Conservation (phyloP, 116 monocot genomes). For the Posidonia oceanica region DNA sequence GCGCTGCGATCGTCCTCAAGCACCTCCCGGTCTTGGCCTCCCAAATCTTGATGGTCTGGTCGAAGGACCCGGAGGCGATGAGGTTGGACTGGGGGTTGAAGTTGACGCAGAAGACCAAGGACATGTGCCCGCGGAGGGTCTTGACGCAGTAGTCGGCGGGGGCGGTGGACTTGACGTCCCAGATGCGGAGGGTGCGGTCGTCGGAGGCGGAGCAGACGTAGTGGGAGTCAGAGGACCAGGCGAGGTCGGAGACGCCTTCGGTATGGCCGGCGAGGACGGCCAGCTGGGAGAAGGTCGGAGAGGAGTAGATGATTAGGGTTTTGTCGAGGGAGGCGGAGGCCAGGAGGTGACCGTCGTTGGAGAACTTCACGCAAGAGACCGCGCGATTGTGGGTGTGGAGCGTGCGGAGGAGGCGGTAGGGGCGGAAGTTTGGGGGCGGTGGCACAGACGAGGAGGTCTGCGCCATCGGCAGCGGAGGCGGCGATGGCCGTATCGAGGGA, state of each 20-base stretch:
- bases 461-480: background rate
- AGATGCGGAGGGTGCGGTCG: constrained; percentile 72
- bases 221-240: constrained; percentile 80
- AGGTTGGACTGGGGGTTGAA: constrained; percentile 64
- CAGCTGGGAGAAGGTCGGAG: constrained; percentile 12
- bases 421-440: constrained; percentile 24
- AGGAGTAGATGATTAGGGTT: constrained; percentile 44
- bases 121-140: constrained; percentile 53
- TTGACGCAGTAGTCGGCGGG: constrained; percentile 33
- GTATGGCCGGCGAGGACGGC: constrained; percentile 53
- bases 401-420: constrained; percentile 45
- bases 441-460: background rate
- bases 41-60: constrained; percentile 61
- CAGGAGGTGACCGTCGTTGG: constrained; percentile 73
- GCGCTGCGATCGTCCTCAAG: constrained; percentile 36
- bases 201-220: constrained; percentile 90
- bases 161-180: constrained; percentile 36
- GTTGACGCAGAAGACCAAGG: constrained; percentile 85
- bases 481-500: too few species aligned
- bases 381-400: constrained; percentile 52
- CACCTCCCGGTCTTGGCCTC: constrained; percentile 55
- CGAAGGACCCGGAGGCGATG: constrained; percentile 63
- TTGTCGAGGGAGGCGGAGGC: constrained; percentile 89
- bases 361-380: constrained; percentile 93
- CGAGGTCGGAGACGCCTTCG: constrained; percentile 73